Evolutionary conservation across 2,329 filamentous ascomycete genomes (phyloP).

Genomic region (Pseudogymnoascus sp.): DNA sequence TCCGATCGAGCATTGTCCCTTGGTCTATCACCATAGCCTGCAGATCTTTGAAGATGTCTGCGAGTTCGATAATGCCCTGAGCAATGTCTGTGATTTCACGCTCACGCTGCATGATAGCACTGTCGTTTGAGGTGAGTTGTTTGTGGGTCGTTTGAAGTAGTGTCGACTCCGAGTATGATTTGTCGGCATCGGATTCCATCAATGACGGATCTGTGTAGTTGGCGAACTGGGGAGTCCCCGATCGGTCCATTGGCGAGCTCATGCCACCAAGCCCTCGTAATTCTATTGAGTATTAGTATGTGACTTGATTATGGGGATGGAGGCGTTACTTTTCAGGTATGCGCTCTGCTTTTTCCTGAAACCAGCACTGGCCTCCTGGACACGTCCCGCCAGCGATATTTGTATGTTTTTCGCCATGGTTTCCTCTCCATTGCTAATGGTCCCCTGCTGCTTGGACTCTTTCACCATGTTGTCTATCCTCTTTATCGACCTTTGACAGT

Average conservation of each 20-base stretch:
- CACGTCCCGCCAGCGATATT: conserved; percentile 75
- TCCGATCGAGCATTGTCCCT: conserved; percentile 83
- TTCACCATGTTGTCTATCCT: conserved; percentile 79
- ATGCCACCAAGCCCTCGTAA: conserved; percentile 63
- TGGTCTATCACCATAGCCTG: conserved; percentile 94
- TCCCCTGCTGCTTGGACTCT: conserved; percentile 65
- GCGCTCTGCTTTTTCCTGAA: conserved; percentile 97
- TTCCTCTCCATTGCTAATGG: conserved; percentile 75
- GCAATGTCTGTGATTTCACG: conserved; percentile 97
- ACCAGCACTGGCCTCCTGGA: conserved; percentile 82
- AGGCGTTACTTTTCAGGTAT: conserved; percentile 75
- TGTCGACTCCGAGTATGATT: conserved; percentile 82
- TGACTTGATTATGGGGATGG: neutral
- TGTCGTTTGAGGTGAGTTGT: conserved; percentile 68
- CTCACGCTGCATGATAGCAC: conserved; percentile 82
- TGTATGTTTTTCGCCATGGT: conserved; percentile 96
- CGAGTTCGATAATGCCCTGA: conserved; percentile 93
- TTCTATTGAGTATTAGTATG: conserved; percentile 41
- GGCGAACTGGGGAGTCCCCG: conserved; percentile 40
- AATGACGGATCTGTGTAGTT: conserved; percentile 76
- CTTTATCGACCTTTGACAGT: conserved; percentile 83
- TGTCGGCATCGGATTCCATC: conserved; percentile 88
- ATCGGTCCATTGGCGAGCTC: conserved; percentile 44
- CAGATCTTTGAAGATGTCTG: conserved; percentile 92
- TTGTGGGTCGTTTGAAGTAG: conserved; percentile 50